These are phyloP conservation scores for Panaeolus papilionaceus DNA, from an alignment of 768 basidiomycete genomes.

Conservation along the genomic window DNA sequence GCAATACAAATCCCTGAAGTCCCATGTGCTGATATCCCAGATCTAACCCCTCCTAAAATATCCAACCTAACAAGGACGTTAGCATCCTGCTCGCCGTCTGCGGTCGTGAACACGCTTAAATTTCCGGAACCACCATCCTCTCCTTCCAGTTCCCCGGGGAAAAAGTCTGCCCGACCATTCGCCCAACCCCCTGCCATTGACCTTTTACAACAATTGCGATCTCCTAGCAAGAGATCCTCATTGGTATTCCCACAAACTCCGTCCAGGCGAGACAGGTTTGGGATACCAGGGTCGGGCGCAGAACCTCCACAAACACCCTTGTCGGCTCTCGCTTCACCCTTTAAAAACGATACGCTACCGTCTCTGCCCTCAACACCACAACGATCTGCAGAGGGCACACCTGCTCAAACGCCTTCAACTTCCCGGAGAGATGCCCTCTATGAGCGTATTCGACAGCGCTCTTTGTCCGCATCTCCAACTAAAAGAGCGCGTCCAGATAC, in stretches of 20 bases:
- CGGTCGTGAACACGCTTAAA: slow-evolving; percentile 48
- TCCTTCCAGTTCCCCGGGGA: slow-evolving; percentile 48
- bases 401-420: slow-evolving; percentile 72
- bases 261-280: slow-evolving; percentile 50
- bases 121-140: slow-evolving; percentile 47
- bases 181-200: slow-evolving; percentile 57
- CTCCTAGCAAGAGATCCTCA: slow-evolving; percentile 55
- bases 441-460: slow-evolving; percentile 79
- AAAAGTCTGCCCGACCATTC: slow-evolving; percentile 44
- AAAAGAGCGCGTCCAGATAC: slow-evolving; percentile 54
- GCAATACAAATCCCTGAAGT: slow-evolving; percentile 50
- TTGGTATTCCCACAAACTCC: slow-evolving; percentile 71
- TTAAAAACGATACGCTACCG: slow-evolving; percentile 29
- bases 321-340: slow-evolving; percentile 37
- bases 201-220: slow-evolving; percentile 39
- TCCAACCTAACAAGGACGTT: slow-evolving; percentile 75
- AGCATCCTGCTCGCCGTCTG: slow-evolving; percentile 78
- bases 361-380: slow-evolving; percentile 74
- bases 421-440: slow-evolving; percentile 82
- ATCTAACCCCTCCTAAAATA: slow-evolving; percentile 59
- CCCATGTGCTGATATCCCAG: slow-evolving; percentile 71
- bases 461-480: slow-evolving; percentile 69
- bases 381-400: slow-evolving; percentile 58
- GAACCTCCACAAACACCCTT: slow-evolving; percentile 52
- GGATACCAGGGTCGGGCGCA: slow-evolving; percentile 45